A percentile compares a stretch with the other conserved stretches of the same genome.
Evolutionary conservation across 768 basidiomycete species (phyloP).

Genomic region (Lactarius evosmus): DNA sequence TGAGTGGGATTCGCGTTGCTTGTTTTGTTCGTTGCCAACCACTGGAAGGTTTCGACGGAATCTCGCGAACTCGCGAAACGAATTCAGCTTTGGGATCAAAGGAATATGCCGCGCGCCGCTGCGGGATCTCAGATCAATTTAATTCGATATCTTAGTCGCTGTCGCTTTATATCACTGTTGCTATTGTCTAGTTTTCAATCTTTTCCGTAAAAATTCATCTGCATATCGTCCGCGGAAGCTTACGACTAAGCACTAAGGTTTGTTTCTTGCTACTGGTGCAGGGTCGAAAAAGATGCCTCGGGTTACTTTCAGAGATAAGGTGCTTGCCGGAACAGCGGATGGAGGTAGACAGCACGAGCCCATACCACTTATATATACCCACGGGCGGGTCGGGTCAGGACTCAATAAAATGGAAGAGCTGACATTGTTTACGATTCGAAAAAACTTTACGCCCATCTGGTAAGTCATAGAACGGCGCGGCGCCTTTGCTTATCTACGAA

Average conservation of each 20-base stretch:
- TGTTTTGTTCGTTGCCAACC: background rate
- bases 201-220: background rate
- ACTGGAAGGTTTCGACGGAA: background rate
- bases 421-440: constrained; percentile 4
- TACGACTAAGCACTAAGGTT: background rate
- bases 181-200: background rate
- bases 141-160: background rate
- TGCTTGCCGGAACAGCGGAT: background rate
- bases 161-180: background rate
- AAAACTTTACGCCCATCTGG: background rate
- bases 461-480: background rate
- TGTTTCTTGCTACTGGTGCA: background rate
- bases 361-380: background rate
- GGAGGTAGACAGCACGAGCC: background rate
- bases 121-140: background rate
- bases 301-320: background rate
- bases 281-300: constrained; percentile 9
- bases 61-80: background rate
- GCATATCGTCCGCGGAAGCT: background rate
- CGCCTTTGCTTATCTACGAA: constrained; percentile 10
- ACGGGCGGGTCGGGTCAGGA: background rate
- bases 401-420: background rate
- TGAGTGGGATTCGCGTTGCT: background rate
- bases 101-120: background rate
- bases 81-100: background rate